These are phyloP conservation scores for Knoxia roxburghii DNA, from an alignment of 257 asterid genomes.

Conservation along the genomic window DNA sequence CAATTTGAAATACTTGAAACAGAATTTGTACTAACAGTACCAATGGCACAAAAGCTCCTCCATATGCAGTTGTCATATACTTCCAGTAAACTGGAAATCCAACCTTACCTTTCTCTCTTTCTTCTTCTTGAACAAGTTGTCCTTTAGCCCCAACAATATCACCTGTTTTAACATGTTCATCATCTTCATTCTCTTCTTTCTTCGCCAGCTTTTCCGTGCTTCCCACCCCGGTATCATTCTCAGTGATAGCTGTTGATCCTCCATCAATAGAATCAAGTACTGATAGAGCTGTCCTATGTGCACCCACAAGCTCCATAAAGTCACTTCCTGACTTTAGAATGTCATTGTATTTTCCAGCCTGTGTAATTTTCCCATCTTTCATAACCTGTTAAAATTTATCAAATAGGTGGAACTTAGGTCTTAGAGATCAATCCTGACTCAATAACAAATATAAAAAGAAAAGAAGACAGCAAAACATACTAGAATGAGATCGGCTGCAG, in stretches of 20 bases:
- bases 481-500: not conserved
- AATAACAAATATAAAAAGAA: slow-evolving; percentile 8
- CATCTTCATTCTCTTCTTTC: not conserved
- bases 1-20: slow-evolving; percentile 71
- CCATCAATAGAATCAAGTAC: slow-evolving; percentile 42
- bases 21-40: slow-evolving; percentile 52
- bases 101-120: slow-evolving; percentile 7
- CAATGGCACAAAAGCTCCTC: slow-evolving; percentile 75
- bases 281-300: slow-evolving; percentile 4
- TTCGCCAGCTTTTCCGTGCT: not conserved
- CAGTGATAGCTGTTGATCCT: slow-evolving; percentile 16
- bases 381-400: not conserved
- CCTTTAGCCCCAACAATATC: slow-evolving; percentile 19
- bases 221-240: not conserved
- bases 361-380: not conserved
- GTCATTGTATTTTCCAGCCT: not conserved
- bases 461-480: not conserved
- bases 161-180: not conserved
- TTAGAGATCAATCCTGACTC: not conserved
- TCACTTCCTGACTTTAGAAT: slow-evolving; percentile 21
- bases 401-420: not conserved
- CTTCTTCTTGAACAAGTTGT: slow-evolving; percentile 67
- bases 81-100: slow-evolving; percentile 77
- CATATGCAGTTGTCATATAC: slow-evolving; percentile 64
- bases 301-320: slow-evolving; percentile 66